phyloP scores from a whole-genome alignment of 2,329 filamentous ascomycete genomes.

The Epicoccum nigrum region DNA sequence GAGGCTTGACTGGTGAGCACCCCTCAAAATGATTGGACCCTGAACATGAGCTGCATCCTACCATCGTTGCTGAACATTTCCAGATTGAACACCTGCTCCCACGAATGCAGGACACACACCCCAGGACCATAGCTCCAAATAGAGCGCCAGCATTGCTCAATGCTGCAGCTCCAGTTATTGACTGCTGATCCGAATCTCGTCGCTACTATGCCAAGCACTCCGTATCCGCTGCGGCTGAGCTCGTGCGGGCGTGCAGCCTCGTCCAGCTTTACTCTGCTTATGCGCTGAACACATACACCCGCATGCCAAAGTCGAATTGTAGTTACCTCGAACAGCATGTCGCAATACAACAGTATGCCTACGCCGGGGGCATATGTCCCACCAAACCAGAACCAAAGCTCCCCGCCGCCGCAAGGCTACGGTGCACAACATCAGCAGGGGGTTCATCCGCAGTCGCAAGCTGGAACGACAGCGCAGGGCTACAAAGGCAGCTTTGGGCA shows the following conservation, averaged over 20 bases:
- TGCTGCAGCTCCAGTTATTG: background rate
- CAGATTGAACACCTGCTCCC: background rate
- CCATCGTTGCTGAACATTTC: conserved; percentile 4
- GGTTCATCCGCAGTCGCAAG: conserved; percentile 23
- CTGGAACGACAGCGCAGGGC: conserved; percentile 19
- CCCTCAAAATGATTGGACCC: conserved; percentile 12
- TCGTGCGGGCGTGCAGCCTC: conserved; percentile 8
- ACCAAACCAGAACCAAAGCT: conserved; percentile 25
- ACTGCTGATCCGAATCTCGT: background rate
- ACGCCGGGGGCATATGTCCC: conserved; percentile 38
- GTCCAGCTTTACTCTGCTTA: conserved; percentile 1
- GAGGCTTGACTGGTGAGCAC: conserved; percentile 2
- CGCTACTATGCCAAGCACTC: conserved; percentile 17
- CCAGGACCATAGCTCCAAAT: too few species aligned
- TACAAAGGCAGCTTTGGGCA: conserved; percentile 33
- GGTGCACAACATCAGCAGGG: conserved; percentile 31
- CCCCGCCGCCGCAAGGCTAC: conserved; percentile 23
- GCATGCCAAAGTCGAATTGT: background rate
- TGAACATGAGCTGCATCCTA: background rate
- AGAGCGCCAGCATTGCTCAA: background rate
- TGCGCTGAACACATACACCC: background rate
- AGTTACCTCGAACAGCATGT: conserved; percentile 27
- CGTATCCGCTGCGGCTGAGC: conserved; percentile 19
- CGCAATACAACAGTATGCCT: conserved; percentile 40
- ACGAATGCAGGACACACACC: background rate